A percentile compares a stretch with the other conserved stretches of the same genome.
Evolutionary conservation across 345 rosid genomes (phyloP).

Genomic region (Lepidium sativum): DNA sequence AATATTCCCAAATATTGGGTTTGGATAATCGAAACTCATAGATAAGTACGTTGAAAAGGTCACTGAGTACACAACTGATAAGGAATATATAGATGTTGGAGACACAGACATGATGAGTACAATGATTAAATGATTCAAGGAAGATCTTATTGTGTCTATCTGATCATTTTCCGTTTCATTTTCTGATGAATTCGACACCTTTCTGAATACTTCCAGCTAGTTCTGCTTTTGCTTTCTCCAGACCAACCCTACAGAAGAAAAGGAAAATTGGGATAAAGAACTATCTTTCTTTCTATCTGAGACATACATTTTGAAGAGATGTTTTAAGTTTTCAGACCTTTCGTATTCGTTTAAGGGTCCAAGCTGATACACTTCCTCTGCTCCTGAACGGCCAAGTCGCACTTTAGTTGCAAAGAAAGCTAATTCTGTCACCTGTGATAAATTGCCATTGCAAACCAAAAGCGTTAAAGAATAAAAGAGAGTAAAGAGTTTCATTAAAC

Average conservation of each 20-base stretch:
- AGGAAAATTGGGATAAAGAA: neutral
- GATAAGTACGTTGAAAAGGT: neutral
- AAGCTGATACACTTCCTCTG: slow-evolving; percentile 55
- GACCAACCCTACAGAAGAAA: slow-evolving; percentile 36
- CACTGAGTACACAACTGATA: slow-evolving; percentile 6
- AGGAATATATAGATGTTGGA: slow-evolving; percentile 14
- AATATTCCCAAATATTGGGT: neutral
- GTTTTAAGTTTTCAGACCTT: slow-evolving; percentile 30
- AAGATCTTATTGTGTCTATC: slow-evolving; percentile 5
- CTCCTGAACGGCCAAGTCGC: slow-evolving; percentile 63
- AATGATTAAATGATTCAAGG: neutral
- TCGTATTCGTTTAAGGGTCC: slow-evolving; percentile 70
- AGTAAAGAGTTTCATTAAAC: neutral
- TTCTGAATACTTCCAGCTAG: slow-evolving; percentile 64
- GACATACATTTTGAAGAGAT: neutral
- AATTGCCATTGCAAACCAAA: neutral
- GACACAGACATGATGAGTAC: slow-evolving; percentile 1
- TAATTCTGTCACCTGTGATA: slow-evolving; percentile 57
- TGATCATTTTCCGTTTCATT: slow-evolving; percentile 27
- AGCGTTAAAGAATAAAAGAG: neutral
- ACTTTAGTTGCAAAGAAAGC: slow-evolving; percentile 80
- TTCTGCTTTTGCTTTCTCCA: slow-evolving; percentile 74
- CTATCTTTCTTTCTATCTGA: neutral
- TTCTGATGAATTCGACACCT: slow-evolving; percentile 55
- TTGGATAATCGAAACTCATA: neutral